Percentiles rank a stretch among this genome's conserved stretches.
These are phyloP conservation scores for sorghum (Sorghum bicolor) DNA, from an alignment of 176 grass and related monocot species.

Conservation along the genomic window DNA sequence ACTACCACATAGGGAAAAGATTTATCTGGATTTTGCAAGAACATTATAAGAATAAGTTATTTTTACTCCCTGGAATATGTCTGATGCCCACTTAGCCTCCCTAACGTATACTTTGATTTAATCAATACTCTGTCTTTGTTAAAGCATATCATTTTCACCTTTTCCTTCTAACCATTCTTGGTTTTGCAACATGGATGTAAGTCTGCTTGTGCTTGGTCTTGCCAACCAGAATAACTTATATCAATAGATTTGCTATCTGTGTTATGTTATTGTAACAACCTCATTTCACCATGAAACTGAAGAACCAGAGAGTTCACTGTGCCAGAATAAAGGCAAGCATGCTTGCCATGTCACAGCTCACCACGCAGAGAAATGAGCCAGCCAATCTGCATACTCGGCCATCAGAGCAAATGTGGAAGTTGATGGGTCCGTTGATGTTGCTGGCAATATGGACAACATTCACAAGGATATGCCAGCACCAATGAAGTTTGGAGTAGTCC, in stretches of 20 bases:
- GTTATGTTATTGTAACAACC: background rate
- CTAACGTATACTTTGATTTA: background rate
- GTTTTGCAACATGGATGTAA: no score
- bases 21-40: background rate
- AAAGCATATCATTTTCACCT: background rate
- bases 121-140: background rate
- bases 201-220: background rate
- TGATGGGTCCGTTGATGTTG: background rate
- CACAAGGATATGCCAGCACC: background rate
- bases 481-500: background rate
- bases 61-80: background rate
- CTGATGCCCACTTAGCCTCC: background rate
- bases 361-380: background rate
- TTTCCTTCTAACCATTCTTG: background rate
- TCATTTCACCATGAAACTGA: background rate
- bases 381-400: background rate
- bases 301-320: background rate
- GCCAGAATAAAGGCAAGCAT: background rate
- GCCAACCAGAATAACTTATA: background rate
- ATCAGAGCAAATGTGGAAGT: background rate
- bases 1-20: background rate
- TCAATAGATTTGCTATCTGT: background rate
- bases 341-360: background rate
- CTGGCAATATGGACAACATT: background rate
- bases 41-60: background rate